Evolutionary conservation across 192 early-diverging fungal genomes (phyloP).

Genomic region (Diversispora epigaea): DNA sequence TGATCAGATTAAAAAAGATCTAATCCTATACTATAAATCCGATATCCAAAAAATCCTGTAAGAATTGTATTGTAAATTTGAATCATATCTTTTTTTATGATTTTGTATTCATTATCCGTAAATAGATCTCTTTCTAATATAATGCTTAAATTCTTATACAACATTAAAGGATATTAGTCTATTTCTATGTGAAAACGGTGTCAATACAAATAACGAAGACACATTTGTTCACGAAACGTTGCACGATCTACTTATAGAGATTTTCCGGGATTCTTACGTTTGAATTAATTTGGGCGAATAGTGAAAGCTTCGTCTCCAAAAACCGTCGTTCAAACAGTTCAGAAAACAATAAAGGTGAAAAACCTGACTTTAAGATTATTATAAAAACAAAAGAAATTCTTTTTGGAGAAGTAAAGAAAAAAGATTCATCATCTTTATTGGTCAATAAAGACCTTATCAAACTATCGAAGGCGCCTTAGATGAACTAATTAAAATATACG

Average conservation of each 20-base stretch:
- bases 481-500: slow-evolving; percentile 12
- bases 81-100: neutral
- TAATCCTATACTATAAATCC: slow-evolving; percentile 8
- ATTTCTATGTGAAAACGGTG: neutral
- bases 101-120: neutral
- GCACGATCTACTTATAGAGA: neutral
- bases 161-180: slow-evolving; percentile 4
- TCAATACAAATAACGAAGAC: slow-evolving; percentile 19
- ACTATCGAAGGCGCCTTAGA: slow-evolving; percentile 3
- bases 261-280: slow-evolving; percentile 4
- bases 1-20: slow-evolving; percentile 26
- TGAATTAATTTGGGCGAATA: slow-evolving; percentile 1
- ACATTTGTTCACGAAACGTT: slow-evolving; percentile 5
- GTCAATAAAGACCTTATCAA: slow-evolving; percentile 19
- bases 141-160: slow-evolving; percentile 18
- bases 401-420: slow-evolving; percentile 19
- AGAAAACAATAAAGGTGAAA: slow-evolving; percentile 12
- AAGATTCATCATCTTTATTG: slow-evolving; percentile 21
- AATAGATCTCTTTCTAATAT: slow-evolving; percentile 20
- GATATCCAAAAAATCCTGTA: slow-evolving; percentile 19
- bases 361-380: slow-evolving; percentile 10
- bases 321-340: neutral
- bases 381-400: neutral
- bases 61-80: neutral
- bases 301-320: neutral